Percentiles rank a stretch among this genome's conserved stretches.
phyloP scores from a whole-genome alignment of 2,329 filamentous ascomycete species.

The Exophiala bonariae region DNA sequence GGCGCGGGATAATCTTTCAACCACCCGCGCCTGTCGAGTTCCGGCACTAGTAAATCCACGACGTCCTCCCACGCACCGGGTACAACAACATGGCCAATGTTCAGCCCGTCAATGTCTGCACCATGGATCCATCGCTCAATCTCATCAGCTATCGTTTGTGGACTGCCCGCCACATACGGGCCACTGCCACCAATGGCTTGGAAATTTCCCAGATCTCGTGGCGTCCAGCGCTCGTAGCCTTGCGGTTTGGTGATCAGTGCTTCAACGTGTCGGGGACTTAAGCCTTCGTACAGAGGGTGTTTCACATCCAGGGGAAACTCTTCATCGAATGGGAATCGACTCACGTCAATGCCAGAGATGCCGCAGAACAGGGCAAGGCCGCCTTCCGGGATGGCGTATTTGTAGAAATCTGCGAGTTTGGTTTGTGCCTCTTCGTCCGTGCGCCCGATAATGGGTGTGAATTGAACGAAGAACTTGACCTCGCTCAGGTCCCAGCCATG shows the following conservation, averaged over 20 bases:
- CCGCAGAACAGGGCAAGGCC: constrained; percentile 58
- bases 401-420: constrained; percentile 53
- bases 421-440: constrained; percentile 55
- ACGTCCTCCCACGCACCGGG: constrained; percentile 69
- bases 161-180: constrained; percentile 63
- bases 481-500: constrained; percentile 57
- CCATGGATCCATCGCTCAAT: constrained; percentile 67
- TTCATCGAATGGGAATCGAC: constrained; percentile 58
- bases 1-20: constrained; percentile 33
- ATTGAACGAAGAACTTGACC: constrained; percentile 57
- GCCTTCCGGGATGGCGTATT: constrained; percentile 56
- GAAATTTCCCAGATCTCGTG: constrained; percentile 36
- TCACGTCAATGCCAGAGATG: constrained; percentile 63
- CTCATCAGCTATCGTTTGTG: constrained; percentile 64
- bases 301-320: no score
- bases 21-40: constrained; percentile 47
- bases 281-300: no score
- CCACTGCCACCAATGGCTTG: constrained; percentile 68
- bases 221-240: no score
- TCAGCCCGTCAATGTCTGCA: constrained; percentile 73
- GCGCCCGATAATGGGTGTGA: constrained; percentile 51
- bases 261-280: no score
- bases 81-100: constrained; percentile 63
- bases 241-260: no score
- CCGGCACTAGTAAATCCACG: constrained; percentile 64